A percentile compares a stretch with the other conserved stretches of the same genome.
These are phyloP conservation scores for Phaeolepiota aurea DNA, from an alignment of 768 basidiomycete genomes.

Conservation along the genomic window DNA sequence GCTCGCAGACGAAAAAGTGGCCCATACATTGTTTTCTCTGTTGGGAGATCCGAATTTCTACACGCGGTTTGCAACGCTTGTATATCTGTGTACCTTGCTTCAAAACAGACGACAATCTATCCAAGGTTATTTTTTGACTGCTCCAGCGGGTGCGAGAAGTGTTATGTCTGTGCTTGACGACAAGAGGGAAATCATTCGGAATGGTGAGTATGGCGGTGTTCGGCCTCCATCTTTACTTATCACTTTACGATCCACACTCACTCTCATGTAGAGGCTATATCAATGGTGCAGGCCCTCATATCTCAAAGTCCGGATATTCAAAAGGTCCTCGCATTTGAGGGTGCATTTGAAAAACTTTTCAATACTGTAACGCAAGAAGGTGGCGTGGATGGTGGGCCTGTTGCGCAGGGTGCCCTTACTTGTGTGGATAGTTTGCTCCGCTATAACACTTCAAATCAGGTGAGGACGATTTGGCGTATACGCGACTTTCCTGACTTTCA, in stretches of 20 bases:
- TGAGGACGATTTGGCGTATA: conserved; percentile 19
- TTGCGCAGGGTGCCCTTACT: conserved; percentile 76
- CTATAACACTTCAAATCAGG: conserved; percentile 94
- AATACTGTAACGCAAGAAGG: conserved; percentile 82
- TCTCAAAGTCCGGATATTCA: conserved; percentile 90
- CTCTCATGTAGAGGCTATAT: conserved; percentile 59
- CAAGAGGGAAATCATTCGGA: conserved; percentile 80
- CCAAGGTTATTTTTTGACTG: conserved; percentile 88
- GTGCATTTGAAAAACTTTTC: conserved; percentile 94
- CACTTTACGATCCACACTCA: background rate
- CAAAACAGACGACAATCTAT: conserved; percentile 75
- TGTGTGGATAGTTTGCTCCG: conserved; percentile 83
- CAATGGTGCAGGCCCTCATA: conserved; percentile 73
- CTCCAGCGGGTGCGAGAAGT: conserved; percentile 67
- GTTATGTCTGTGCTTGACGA: conserved; percentile 75
- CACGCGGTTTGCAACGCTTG: conserved; percentile 75
- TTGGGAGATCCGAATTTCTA: conserved; percentile 77
- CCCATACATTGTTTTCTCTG: conserved; percentile 70
- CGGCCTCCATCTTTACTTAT: background rate
- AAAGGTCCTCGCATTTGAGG: conserved; percentile 94
- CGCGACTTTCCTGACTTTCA: conserved; percentile 10
- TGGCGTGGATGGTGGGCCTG: conserved; percentile 85
- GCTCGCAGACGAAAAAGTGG: conserved; percentile 60
- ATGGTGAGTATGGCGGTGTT: conserved; percentile 49
- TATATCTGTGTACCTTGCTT: conserved; percentile 72